Base-by-base conservation (phyloP, 2,329 filamentous ascomycete genomes). In the Epichloe gansuensis region DNA sequence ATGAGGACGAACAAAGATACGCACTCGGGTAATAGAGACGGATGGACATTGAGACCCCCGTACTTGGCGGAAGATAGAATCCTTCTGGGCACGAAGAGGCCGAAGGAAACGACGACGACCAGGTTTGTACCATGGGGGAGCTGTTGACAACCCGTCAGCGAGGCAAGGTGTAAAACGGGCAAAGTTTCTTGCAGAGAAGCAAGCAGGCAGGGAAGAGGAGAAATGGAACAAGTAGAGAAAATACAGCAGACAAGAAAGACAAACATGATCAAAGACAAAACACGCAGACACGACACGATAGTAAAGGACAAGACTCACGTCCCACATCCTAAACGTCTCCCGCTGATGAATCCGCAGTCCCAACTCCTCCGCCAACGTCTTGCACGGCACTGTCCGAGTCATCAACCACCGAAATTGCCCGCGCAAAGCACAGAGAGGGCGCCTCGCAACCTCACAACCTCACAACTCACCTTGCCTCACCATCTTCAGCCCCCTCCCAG, bases 21-120 rank as follows among this genome's bases (percentile, higher is more conserved):
- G 58, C 73, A 87, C 82, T 93, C 85, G 4, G 90, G 91, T 13
- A 98, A 77, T 31, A 96, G 70, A 0, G 91, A 97, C 1, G 93
- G 93, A 63, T 98, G 93, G 2, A 98, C 77, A 66, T 98, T 98
- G 3, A 98, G 70, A 0, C 93, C 93, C 43, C 90, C 90, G 68
- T 94, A 95, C 59, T 78, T 80, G 25, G 86, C 80, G 1, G 70
- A 70, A 23, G 71, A 71, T 23, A 98, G 73, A 15, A 97, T 80
- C 4, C 88, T 77, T 0, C 77, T 75, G 0, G 93, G 93, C 1
- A 98, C 83, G 55, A 96, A 85, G 7, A 95, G 77, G 3, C 93
- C 93, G 68, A 97, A 98, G 0, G 93, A 97, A 4, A 97, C 93
- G 47, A 90, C 90, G 45, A 97, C 74, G 58, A 98, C 78, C 53